Conservation (phyloP, 2,329 filamentous ascomycete genomes). For the Apiospora arundinis region DNA sequence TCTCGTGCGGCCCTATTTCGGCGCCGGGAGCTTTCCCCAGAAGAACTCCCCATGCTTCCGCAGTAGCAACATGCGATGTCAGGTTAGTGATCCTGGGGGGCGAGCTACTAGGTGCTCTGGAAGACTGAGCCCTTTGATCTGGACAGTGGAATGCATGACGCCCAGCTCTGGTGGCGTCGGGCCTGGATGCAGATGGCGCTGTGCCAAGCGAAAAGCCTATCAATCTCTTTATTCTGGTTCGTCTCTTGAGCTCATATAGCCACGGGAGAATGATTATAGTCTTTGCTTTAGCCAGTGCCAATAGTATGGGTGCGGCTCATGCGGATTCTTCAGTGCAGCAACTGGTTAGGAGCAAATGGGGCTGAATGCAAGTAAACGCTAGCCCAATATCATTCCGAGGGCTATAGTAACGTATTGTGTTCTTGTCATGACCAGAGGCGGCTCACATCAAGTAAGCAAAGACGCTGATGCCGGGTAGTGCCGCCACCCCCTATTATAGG, state of each 20-base stretch:
- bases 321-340: neutral
- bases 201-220: neutral
- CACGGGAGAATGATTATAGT: neutral
- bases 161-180: neutral
- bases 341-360: neutral
- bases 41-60: neutral
- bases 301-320: neutral
- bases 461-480: neutral
- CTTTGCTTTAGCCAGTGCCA: neutral
- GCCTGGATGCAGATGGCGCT: neutral
- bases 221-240: neutral
- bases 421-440: neutral
- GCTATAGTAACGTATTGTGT: neutral
- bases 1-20: neutral
- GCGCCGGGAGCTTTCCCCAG: neutral
- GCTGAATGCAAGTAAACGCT: neutral
- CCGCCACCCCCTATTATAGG: neutral
- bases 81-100: neutral
- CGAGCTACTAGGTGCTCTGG: neutral
- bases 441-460: neutral
- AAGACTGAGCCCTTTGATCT: neutral
- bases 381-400: neutral
- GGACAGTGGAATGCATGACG: neutral
- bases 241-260: neutral
- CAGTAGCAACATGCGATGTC: neutral